These are phyloP conservation scores for Candolleomyces eurysporus DNA, from an alignment of 768 basidiomycete species.

Conservation along the genomic window DNA sequence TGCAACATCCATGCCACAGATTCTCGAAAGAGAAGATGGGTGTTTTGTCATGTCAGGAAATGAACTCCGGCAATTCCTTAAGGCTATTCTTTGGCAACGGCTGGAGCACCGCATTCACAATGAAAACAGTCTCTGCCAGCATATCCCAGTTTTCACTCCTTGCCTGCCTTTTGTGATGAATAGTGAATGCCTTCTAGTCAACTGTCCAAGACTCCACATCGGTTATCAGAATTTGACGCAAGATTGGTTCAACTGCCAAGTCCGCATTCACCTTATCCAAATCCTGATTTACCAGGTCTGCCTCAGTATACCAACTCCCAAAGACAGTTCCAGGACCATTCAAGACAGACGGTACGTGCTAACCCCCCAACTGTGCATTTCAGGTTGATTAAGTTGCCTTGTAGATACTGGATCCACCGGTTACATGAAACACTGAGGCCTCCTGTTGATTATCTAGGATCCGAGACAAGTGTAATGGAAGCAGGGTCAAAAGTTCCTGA, in stretches of 20 bases:
- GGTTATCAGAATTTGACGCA: constrained; percentile 2
- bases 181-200: constrained; percentile 9
- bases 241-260: constrained; percentile 16
- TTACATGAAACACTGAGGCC: constrained; percentile 54
- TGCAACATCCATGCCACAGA: background rate
- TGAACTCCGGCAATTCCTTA: constrained; percentile 12
- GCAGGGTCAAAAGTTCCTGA: constrained; percentile 32
- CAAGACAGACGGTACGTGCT: constrained; percentile 16
- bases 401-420: constrained; percentile 43
- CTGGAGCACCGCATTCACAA: constrained; percentile 3
- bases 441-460: constrained; percentile 44
- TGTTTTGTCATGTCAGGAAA: constrained; percentile 9
- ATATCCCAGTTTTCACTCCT: constrained; percentile 13
- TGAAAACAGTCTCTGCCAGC: constrained; percentile 10
- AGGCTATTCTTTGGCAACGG: constrained; percentile 10
- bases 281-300: constrained; percentile 14
- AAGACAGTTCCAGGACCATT: constrained; percentile 20
- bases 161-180: constrained; percentile 14
- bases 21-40: constrained; percentile 12
- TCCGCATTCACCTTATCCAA: constrained; percentile 19
- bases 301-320: background rate
- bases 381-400: background rate
- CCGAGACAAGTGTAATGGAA: constrained; percentile 31
- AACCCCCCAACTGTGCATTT: background rate
- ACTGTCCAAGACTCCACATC: constrained; percentile 15